Evolutionary conservation across 2,329 filamentous ascomycete genomes (phyloP), one percentile per base, ranked within the genome.

Genomic region (Sporothrix pallida): DNA sequence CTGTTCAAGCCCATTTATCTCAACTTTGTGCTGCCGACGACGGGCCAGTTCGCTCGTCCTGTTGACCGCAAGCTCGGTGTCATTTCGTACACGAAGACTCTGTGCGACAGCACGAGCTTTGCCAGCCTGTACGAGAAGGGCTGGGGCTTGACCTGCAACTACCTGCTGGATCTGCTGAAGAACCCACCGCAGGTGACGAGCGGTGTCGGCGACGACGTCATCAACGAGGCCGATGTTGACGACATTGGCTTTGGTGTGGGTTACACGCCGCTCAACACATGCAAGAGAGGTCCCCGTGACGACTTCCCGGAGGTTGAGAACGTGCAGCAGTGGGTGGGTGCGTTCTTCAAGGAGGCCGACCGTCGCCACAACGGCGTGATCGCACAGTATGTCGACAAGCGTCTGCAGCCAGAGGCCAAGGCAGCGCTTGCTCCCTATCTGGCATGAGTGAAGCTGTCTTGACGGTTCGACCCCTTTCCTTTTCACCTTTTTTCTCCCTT

Each of bases 241-340:
- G 96, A 99, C 81, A 90, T 98, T 77, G 92, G 93, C 42, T 99
- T 99, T 79, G 96, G 96, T 37, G 91, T 98, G 76, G 95, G 94
- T 9, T 99, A 97, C 83, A 98, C 96, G 0, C 91, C 93, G 46
- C 88, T 99, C 76, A 97, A 95, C 84, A 98, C 95, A 0, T 96
- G 95, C 84, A 93, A 92, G 81, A 90, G 90, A 74, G 85, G 89
- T 3, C 84, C 88, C 1, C 87, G 87, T 70, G 96, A 98, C 80
- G 92, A 95, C 23, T 98, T 94, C 85, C 92, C 95, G 0, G 92
- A 98, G 75, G 90, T 97, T 15, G 87, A 89, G 5, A 91, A 94
- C 72, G 92, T 94, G 74, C 85, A 94, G 71, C 92, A 92, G 81
- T 99, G 95, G 95, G 95, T 97, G 31, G 84, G 92, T 73, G 84